A percentile compares a stretch with the other conserved stretches of the same genome.
These are phyloP conservation scores for Trypanosoma lewisi DNA, from an alignment of 208 protist species.

Conservation along the genomic window DNA sequence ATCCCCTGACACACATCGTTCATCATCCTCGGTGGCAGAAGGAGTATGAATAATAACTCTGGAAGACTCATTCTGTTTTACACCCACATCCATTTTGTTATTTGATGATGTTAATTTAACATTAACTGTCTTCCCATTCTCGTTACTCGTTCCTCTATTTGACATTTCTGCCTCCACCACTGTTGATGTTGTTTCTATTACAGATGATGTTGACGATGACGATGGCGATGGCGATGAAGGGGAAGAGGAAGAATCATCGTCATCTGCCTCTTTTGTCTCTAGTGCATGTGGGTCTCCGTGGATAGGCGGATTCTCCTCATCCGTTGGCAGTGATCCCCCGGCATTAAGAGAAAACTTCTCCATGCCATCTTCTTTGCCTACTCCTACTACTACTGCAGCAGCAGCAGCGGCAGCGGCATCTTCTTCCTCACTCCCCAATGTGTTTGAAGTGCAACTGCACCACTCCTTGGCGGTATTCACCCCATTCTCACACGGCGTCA, in stretches of 20 bases:
- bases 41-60: background rate
- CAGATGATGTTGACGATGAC: background rate
- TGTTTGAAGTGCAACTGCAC: conserved; percentile 60
- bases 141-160: background rate
- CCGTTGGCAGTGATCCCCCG: too few relatives aligned
- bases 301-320: too few relatives aligned
- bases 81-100: background rate
- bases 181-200: background rate
- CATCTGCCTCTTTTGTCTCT: too few relatives aligned
- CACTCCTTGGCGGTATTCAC: conserved; percentile 14
- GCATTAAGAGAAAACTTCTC: background rate
- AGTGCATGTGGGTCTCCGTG: too few relatives aligned
- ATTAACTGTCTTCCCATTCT: background rate
- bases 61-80: background rate
- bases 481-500: background rate
- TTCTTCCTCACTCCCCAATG: conserved; percentile 44
- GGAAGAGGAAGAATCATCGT: too few relatives aligned
- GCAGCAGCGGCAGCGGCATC: background rate
- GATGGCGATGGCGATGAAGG: too few relatives aligned
- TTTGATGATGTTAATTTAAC: background rate
- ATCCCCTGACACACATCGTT: background rate
- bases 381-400: too few relatives aligned
- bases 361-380: background rate
- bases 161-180: background rate
- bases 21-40: background rate